phyloP scores from a whole-genome alignment of 2,329 filamentous ascomycete genomes.

The Fusarium proliferatum region DNA sequence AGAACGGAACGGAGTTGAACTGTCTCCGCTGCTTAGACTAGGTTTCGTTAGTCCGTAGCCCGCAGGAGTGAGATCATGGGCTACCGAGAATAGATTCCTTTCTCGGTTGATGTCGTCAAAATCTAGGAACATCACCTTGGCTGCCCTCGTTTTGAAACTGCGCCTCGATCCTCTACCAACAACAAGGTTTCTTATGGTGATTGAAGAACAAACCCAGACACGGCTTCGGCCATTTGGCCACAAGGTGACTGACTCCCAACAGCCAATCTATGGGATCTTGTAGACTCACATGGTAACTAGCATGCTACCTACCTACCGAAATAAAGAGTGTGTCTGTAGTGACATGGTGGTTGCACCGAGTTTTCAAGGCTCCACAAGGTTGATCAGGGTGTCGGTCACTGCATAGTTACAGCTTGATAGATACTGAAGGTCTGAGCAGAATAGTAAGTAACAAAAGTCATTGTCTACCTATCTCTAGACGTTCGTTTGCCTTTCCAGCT shows the following conservation, averaged over 20 bases:
- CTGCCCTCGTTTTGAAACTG: conserved; percentile 2
- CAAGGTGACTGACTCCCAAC: not conserved
- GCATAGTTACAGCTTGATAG: conserved; percentile 19
- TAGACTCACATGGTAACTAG: not conserved
- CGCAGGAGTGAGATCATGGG: conserved; percentile 26
- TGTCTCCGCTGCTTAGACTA: not conserved
- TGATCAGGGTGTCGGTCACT: conserved; percentile 15
- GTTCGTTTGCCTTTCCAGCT: not conserved
- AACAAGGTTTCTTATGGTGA: not conserved
- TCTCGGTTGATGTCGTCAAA: not conserved
- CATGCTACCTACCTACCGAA: not conserved
- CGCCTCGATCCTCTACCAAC: conserved; percentile 24
- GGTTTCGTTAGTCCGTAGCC: not conserved
- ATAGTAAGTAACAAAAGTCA: not conserved
- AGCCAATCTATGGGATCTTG: conserved; percentile 9
- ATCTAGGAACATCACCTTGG: conserved; percentile 17
- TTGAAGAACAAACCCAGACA: not conserved
- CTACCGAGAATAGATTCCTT: conserved; percentile 36
- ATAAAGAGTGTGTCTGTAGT: not conserved
- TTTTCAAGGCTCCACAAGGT: conserved; percentile 11
- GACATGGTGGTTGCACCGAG: not conserved
- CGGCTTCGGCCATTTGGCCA: not conserved
- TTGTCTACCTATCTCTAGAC: not conserved
- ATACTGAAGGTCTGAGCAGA: not conserved
- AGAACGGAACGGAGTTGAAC: not conserved